Percentiles rank a stretch among this genome's conserved stretches.
These are phyloP conservation scores for Sesbania bispinosa DNA, from an alignment of 306 rosid genomes.

Conservation along the genomic window DNA sequence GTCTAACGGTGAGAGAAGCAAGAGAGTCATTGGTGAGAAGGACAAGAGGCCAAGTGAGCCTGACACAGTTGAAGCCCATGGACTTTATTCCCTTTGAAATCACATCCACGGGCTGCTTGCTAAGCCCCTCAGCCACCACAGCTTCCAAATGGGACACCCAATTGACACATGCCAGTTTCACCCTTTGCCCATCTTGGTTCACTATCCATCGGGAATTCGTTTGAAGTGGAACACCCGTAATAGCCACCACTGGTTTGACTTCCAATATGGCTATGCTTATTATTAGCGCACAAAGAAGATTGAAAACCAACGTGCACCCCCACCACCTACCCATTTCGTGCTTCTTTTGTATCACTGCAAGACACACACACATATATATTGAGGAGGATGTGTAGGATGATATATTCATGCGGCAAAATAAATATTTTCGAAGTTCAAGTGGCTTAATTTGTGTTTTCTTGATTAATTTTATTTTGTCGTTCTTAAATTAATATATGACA, in stretches of 20 bases:
- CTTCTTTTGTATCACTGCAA: not conserved
- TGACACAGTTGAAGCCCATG: conserved; percentile 89
- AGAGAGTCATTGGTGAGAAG: conserved; percentile 60
- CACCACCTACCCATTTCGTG: conserved; percentile 10
- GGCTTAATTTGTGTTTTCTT: not conserved
- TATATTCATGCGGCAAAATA: not conserved
- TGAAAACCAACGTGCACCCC: not conserved
- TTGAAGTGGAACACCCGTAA: conserved; percentile 42
- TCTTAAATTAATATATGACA: too few relatives aligned
- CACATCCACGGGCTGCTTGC: conserved; percentile 63
- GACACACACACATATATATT: not conserved
- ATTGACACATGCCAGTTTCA: conserved; percentile 78
- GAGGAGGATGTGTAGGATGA: not conserved
- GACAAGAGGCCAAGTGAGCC: conserved; percentile 83
- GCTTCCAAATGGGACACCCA: conserved; percentile 84
- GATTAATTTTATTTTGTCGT: not conserved
- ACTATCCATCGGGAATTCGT: conserved; percentile 82
- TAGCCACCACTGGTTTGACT: not conserved
- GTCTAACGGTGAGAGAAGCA: conserved; percentile 60
- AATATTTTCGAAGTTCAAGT: not conserved
- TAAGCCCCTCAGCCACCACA: conserved; percentile 81
- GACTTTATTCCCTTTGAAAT: conserved; percentile 46
- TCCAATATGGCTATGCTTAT: too few relatives aligned
- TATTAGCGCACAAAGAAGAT: not conserved
- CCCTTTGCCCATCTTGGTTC: conserved; percentile 55